Evolutionary conservation across 192 early-diverging fungal species (phyloP), one percentile per base, ranked within the genome.

Genomic region (Backusella westeae): DNA sequence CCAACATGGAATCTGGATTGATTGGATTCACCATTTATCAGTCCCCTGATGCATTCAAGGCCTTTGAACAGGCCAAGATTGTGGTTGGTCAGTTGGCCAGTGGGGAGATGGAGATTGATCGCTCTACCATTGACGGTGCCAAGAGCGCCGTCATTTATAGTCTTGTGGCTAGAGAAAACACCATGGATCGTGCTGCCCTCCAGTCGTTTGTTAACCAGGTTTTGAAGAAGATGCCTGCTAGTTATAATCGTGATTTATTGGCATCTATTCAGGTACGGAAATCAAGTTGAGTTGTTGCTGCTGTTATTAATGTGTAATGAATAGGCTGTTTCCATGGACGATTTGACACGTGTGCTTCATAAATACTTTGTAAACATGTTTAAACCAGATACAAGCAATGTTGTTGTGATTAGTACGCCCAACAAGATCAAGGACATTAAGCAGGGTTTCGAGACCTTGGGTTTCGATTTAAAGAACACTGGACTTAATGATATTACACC

Each of bases 131-230:
- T 32, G 89, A 88, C 53, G 89, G 87, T 71, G 89, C 89, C 32
- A 88, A 88, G 80, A 87, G 87, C 74, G 82, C 85, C 29, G 86
- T 90, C 10, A 87, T 90, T 59, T 88, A 85, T 69, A 76, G 81
- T 71, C 78, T 88, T 26, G 87, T 88, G 8, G 75, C 74, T 36
- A 81, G 80, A 63, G 89, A 83, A 68, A 75, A 80, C 21, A 83
- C 78, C 3, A 80, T 83, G 75, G 68, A 75, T 32, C 73, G 78
- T 19, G 82, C 87, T 6, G 88, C 88, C 0, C 79, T 77, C 5
- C 81, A 85, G 36, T 82, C 85, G 0, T 89, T 89, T 72, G 75
- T 85, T 14, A 82, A 85, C 67, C 86, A 85, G 52, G 82, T 85
- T 6, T 70, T 89, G 17, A 86, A 84, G 44, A 82, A 89, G 67